These are phyloP conservation scores for Fagus crenata DNA, from an alignment of 306 rosid genomes.

Conservation along the genomic window DNA sequence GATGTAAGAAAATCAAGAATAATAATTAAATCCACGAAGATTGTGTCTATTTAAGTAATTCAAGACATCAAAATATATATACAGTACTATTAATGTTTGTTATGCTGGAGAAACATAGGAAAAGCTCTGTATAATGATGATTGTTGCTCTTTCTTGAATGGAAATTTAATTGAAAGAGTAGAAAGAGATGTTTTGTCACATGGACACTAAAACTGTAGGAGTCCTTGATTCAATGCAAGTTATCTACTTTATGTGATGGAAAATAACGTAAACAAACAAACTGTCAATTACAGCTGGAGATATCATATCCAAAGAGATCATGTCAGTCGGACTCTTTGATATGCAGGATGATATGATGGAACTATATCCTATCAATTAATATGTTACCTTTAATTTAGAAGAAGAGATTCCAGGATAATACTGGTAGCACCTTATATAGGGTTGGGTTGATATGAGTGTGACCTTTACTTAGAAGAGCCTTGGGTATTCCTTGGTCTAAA, in stretches of 20 bases:
- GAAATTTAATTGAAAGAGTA: neutral
- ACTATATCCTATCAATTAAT: neutral
- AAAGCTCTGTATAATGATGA: neutral
- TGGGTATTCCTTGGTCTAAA: neutral
- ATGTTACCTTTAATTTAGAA: neutral
- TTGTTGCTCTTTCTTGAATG: neutral
- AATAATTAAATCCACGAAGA: neutral
- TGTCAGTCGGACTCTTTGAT: neutral
- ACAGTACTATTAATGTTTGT: neutral
- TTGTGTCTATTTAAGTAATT: neutral
- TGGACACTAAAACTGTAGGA: neutral
- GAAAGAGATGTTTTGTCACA: neutral
- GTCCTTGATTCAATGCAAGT: neutral
- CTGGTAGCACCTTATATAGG: conserved; percentile 1
- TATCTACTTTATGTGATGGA: neutral
- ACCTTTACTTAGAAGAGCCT: neutral
- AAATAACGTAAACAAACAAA: neutral
- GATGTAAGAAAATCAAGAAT: neutral
- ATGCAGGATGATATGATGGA: neutral
- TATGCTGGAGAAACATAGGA: neutral
- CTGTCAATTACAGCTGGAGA: neutral
- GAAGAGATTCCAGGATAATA: neutral
- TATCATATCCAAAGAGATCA: neutral
- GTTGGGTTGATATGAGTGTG: neutral
- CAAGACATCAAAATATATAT: neutral